Base-by-base conservation (phyloP, 1,284 basidiomycete species). In the Ceratobasidium sp. region DNA sequence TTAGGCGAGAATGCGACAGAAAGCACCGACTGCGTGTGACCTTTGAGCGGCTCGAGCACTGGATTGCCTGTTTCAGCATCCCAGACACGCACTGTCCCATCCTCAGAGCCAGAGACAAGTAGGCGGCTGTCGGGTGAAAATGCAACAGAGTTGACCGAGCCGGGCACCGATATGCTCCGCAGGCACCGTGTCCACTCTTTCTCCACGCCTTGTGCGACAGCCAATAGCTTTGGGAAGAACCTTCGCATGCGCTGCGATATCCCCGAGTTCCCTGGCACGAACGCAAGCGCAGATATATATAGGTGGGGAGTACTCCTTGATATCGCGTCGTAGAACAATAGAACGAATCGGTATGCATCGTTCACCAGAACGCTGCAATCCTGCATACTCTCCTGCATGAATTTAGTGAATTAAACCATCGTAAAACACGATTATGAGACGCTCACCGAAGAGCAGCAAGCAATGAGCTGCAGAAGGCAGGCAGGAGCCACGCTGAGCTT, bases 1-100 rank as follows among this genome's bases (percentile, higher is more conserved):
- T 39, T 39, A 9, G 75, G 53, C 1, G 62, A 75, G 56, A 75
- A 74, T 49, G 27, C 64, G 29, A 72, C 46, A 14, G 54, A 58
- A 1, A 1, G 2, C 19, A 75, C 62, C 8, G 61, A 5, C 27
- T 22, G 14, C 1, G 64, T 27, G 46, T 74, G 72, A 13, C 72
- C 64, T 8, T 11, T 22, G 16, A 74, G 29, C 11, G 72, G 58
- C 16, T 37, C 48, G 54, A 19, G 37, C 14, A 72, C 24, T 14
- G 22, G 7, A 24, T n/a, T 24, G 3, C 54, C 54, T 16, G 54
- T 58, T 24, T 34, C 29, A 1, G 29, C 29, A 29, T 58, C 54
- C 54, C 54, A 58, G 22, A 58, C 11, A 1, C 29, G 54, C 7
- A 61, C 19, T 19, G n/a, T 39, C 9, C 37, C 37, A 19, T 61